Evolutionary conservation across 1,284 basidiomycete genomes (phyloP).

Genomic region (Waitea zeae): DNA sequence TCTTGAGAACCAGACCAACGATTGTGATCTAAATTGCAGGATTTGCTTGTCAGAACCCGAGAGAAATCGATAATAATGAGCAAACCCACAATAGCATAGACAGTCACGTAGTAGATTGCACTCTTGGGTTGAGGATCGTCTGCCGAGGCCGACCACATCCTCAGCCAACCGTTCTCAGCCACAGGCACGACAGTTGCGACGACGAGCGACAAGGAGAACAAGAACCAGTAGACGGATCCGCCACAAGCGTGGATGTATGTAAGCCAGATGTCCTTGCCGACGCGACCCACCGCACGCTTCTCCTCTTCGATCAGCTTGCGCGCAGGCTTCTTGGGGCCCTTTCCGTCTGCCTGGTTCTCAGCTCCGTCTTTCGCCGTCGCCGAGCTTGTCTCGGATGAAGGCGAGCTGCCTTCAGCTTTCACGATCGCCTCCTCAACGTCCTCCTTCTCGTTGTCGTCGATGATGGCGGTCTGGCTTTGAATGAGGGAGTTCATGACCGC

Average conservation of each 20-base stretch:
- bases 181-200: constrained; percentile 62
- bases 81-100: constrained; percentile 55
- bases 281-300: constrained; percentile 71
- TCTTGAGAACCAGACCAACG: constrained; percentile 44
- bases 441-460: constrained; percentile 22
- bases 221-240: constrained; percentile 47
- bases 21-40: background rate
- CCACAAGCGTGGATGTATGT: constrained; percentile 67
- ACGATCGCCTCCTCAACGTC: constrained; percentile 7
- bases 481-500: constrained; percentile 51
- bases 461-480: constrained; percentile 35
- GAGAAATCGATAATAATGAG: no score
- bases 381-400: constrained; percentile 31
- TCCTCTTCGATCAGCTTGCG: constrained; percentile 87
- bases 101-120: constrained; percentile 56
- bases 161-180: constrained; percentile 71
- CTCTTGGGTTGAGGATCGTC: constrained; percentile 1
- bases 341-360: constrained; percentile 17
- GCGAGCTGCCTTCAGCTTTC: constrained; percentile 14
- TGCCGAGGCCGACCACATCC: constrained; percentile 14
- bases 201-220: constrained; percentile 41
- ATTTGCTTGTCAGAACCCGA: no score
- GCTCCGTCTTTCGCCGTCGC: constrained; percentile 11
- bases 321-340: constrained; percentile 47
- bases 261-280: constrained; percentile 64